Evolutionary conservation across 768 basidiomycete species (phyloP), one percentile per base, ranked within the genome.

Genomic region (Boletus tomentosulus): DNA sequence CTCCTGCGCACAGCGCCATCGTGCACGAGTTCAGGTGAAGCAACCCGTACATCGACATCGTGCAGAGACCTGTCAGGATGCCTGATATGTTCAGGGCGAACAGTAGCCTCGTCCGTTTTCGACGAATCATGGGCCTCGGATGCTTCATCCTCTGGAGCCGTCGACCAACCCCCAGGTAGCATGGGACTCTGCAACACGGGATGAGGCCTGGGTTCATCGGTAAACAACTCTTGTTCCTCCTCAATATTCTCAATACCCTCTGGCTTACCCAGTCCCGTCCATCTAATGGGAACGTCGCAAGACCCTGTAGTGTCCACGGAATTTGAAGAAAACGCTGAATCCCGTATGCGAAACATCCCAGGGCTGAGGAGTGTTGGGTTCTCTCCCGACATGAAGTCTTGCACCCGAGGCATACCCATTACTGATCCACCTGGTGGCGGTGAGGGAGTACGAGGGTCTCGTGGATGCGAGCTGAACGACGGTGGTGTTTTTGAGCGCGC

Each of bases 301-400:
- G 73, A 77, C 49, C 69, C 68, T 35, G 73, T 78, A 46, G 72
- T 79, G 46, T 66, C 74, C 38, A 69, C 69, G 6, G 76, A 75
- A 55, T 68, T 72, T 25, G 70, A 71, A 16, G 85, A 85, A 59
- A 85, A 77, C 6, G 76, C 78, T 28, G 87, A 87, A 62, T 87
- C 85, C 45, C 87, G 77, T 68, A 66, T 58, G 53, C 69, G 71
- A 51, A 87, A 88, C 28, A 78, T 78, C 22, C 76, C 78, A 16
- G 82, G 72, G 35, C 80, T 76, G 10, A 88, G 78, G 33, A 87
- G 77, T 5, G 52, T 65, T 59, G 57, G 59, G 53, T 54, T 67
- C 59, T 66, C 68, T 39, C 64, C 59, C 53, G 58, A 52, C 28
- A 47, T 47, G 41, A 62, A 43, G 42, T 61, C 62, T 57, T 64